Conservation (phyloP, 495 filamentous ascomycete genomes). For the Penicillium flavigenum region DNA sequence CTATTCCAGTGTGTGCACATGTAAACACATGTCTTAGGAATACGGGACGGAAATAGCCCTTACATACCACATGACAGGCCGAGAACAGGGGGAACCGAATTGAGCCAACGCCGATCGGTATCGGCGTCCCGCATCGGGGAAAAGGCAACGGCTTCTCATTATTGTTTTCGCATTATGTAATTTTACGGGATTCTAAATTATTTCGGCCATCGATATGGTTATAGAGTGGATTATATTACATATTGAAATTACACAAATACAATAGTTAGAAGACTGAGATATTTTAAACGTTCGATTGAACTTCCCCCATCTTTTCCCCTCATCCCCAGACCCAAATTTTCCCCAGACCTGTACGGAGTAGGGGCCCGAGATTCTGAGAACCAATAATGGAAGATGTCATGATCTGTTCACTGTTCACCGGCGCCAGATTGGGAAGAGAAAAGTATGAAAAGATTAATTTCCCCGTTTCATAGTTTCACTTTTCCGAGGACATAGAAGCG, state of each 20-base stretch:
- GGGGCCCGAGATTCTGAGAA: neutral
- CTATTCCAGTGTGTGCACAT: neutral
- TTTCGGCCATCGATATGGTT: neutral
- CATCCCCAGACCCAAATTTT: neutral
- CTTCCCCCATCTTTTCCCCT: slow-evolving; percentile 11
- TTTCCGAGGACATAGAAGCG: neutral
- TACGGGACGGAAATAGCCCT: slow-evolving; percentile 2
- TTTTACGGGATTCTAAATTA: neutral
- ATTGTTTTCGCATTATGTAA: neutral
- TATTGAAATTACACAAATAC: neutral
- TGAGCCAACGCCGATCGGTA: slow-evolving; percentile 16
- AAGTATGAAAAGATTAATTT: neutral
- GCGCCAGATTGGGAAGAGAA: slow-evolving; percentile 4
- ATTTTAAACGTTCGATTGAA: no score
- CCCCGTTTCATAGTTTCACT: neutral
- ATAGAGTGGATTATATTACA: neutral
- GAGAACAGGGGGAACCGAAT: slow-evolving; percentile 12
- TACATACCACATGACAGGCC: slow-evolving; percentile 9
- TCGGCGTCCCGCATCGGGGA: slow-evolving; percentile 23
- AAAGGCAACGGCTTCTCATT: neutral
- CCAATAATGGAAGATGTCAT: neutral
- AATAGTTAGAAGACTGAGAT: no score
- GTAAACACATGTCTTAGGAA: neutral
- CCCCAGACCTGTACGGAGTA: slow-evolving; percentile 3
- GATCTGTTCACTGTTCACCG: slow-evolving; percentile 12